These are phyloP conservation scores for Lichtheimia ramosa DNA, from an alignment of 371 early-diverging fungal genomes.

Conservation along the genomic window DNA sequence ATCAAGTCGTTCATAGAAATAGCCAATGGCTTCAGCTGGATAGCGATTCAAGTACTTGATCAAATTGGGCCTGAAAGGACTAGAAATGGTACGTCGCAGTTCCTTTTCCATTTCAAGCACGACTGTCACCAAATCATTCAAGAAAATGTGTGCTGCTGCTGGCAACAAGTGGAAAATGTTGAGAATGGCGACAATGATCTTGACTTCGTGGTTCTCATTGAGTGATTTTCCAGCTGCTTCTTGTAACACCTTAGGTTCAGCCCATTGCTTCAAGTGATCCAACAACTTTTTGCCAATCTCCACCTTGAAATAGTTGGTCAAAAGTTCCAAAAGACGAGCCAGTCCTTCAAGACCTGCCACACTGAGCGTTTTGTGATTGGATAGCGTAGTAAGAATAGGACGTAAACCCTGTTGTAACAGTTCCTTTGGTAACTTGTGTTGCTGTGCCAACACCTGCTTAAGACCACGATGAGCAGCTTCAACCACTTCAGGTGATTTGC, in stretches of 20 bases:
- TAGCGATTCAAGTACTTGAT: conserved; percentile 90
- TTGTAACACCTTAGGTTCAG: conserved; percentile 80
- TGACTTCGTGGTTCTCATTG: conserved; percentile 88
- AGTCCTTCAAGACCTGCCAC: conserved; percentile 93
- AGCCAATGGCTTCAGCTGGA: conserved; percentile 79
- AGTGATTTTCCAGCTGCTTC: conserved; percentile 80
- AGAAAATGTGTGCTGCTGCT: conserved; percentile 86
- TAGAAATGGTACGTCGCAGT: conserved; percentile 79
- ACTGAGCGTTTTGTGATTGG: conserved; percentile 91
- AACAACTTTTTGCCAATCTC: conserved; percentile 97
- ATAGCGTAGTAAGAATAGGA: conserved; percentile 92
- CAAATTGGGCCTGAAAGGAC: conserved; percentile 92
- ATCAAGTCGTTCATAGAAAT: conserved; percentile 78
- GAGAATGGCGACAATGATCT: conserved; percentile 91
- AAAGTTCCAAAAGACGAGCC: conserved; percentile 87
- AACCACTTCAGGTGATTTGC: conserved; percentile 90
- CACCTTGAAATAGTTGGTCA: conserved; percentile 97
- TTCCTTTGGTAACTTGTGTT: conserved; percentile 93
- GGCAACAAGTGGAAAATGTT: conserved; percentile 94
- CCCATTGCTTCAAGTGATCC: conserved; percentile 94
- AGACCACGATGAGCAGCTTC: conserved; percentile 95
- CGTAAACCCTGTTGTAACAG: conserved; percentile 94
- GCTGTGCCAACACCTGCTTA: conserved; percentile 82
- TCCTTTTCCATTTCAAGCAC: conserved; percentile 85
- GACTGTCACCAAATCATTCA: conserved; percentile 85